phyloP scores from a whole-genome alignment of 305 asterid genomes.

The Fraxinus baroniana region DNA sequence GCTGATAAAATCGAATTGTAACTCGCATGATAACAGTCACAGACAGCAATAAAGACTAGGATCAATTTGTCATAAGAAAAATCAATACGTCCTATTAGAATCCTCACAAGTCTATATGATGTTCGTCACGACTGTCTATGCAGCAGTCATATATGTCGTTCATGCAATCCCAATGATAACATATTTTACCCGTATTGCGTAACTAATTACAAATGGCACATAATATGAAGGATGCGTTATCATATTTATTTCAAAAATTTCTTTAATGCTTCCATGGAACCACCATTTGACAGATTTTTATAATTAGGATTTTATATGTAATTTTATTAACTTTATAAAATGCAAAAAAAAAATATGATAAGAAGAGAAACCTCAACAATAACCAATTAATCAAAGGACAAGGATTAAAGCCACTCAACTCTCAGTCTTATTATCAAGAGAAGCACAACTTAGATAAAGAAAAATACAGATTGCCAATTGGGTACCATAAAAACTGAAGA shows the following conservation, averaged over 20 bases:
- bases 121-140: background rate
- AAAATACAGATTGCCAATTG: background rate
- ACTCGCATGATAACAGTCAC: background rate
- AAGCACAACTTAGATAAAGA: background rate
- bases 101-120: background rate
- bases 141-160: background rate
- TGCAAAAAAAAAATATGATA: background rate
- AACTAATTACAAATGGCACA: background rate
- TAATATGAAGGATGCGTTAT: background rate
- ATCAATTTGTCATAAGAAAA: background rate
- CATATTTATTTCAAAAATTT: background rate
- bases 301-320: background rate
- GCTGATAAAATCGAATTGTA: constrained; percentile 30
- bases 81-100: background rate
- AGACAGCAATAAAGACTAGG: background rate
- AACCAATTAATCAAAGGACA: background rate
- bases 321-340: background rate
- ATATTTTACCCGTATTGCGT: background rate
- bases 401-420: background rate
- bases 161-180: background rate
- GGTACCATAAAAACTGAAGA: background rate
- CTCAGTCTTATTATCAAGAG: background rate
- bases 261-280: background rate
- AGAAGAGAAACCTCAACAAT: background rate
- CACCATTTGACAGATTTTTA: background rate